Evolutionary conservation across 495 filamentous ascomycete species (phyloP), one percentile per base, ranked within the genome.

Genomic region (Coniosporium apollinis): DNA sequence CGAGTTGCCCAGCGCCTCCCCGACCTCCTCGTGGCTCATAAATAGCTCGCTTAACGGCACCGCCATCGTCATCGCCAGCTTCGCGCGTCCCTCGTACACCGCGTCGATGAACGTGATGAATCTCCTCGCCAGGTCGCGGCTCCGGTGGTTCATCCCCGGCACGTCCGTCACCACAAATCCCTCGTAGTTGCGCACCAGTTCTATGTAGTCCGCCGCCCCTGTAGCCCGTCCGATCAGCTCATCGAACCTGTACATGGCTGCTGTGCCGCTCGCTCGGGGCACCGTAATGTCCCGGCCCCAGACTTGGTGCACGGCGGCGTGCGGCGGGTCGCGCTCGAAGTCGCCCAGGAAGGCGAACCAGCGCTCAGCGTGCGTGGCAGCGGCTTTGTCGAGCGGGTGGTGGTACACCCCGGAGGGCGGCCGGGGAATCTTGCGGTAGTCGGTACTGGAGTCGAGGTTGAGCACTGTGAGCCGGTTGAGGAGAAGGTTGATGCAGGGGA

Each of bases 81-180:
- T 94, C n/a, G 85, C 86, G 2, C 52, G 58, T 42, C 65, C 72
- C 45, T 83, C 89, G 58, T 97, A 97, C 20, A 89, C 76, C 7
- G 89, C 86, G 55, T 97, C 89, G 34, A 97, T 79, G 46, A 97
- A 94, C 0, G 89, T 97, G 45, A 97, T 96, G 54, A 97, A 96
- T 14, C 89, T 62, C 29, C 89, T 60, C 1, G 91, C 89, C 9
- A 91, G 65, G 62, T 97, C 89, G n/a, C 89, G 71, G 49, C 81
- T 68, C 19, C 67, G 69, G 39, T 79, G 69, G 11, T 72, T 87
- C 89, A 97, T 96, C 4, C 79, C 80, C 0, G 89, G 91, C 0
- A 97, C 74, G 24, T 85, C 79, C 1, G 83, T 91, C 20, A 97
- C 65, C 43, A 96, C 72, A 46, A 97, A 96, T 0, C 85, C 76